Conservation (phyloP, 768 basidiomycete species). For the Exidia glandulosa region DNA sequence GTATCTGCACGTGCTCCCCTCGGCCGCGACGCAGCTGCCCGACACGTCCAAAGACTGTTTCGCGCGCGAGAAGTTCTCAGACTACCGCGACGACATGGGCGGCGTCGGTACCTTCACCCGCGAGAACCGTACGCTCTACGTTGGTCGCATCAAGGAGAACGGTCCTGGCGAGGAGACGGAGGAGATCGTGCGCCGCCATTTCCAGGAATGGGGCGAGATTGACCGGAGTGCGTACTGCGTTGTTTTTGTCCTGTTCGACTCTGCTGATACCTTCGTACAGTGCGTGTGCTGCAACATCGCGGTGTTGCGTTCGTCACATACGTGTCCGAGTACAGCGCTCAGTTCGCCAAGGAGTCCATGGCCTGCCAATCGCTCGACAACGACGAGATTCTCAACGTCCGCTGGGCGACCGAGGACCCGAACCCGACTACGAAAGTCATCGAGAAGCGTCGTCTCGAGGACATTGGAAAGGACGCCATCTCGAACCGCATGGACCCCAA, state of each 20-base stretch:
- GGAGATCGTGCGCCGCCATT: conserved; percentile 82
- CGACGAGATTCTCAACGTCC: conserved; percentile 94
- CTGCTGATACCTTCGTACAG: conserved; percentile 26
- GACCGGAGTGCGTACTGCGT: conserved; percentile 60
- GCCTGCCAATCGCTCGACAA: conserved; percentile 95
- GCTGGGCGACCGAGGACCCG: conserved; percentile 99
- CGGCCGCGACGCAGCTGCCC: conserved; percentile 54
- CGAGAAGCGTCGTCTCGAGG: conserved; percentile 76
- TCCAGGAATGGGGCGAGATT: conserved; percentile 91
- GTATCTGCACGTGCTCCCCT: conserved; percentile 83
- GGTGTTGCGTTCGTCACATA: conserved; percentile 98
- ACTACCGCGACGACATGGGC: conserved; percentile 99
- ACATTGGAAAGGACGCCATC: conserved; percentile 80
- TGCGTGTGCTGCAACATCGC: conserved; percentile 86
- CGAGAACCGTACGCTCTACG: conserved; percentile 88
- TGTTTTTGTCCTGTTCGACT: not conserved
- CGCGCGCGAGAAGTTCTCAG: conserved; percentile 90
- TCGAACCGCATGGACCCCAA: conserved; percentile 69
- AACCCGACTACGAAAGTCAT: conserved; percentile 83
- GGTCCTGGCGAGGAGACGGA: conserved; percentile 84
- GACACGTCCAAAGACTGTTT: conserved; percentile 96
- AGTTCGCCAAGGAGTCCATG: conserved; percentile 99
- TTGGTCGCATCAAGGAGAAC: conserved; percentile 89
- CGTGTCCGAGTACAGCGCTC: conserved; percentile 69
- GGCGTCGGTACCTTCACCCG: conserved; percentile 95